phyloP scores from a whole-genome alignment of 768 basidiomycete genomes.

The Pleurotus citrinopileatus region DNA sequence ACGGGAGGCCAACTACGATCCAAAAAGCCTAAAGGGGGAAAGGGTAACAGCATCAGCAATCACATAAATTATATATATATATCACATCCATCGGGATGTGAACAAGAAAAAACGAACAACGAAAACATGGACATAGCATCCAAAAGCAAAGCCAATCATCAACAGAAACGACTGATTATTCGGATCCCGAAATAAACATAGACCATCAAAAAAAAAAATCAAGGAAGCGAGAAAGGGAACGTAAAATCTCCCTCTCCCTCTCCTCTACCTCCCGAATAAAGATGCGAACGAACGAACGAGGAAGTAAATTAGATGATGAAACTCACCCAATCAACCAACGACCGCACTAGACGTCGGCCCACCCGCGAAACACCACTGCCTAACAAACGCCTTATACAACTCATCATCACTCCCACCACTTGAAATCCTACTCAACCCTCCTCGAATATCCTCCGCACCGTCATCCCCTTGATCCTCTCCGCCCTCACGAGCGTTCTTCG shows the following conservation, averaged over 20 bases:
- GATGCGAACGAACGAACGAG: too few species aligned
- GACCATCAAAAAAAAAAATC: too few species aligned
- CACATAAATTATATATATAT: too few species aligned
- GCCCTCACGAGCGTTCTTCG: not conserved
- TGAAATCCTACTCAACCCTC: constrained; percentile 6
- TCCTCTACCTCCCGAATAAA: not conserved
- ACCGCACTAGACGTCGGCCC: constrained; percentile 20
- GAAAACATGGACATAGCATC: too few species aligned
- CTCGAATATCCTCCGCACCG: not conserved
- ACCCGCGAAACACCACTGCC: constrained; percentile 69
- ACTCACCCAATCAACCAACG: constrained; percentile 1
- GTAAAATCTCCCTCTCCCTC: not conserved
- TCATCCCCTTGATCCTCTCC: not conserved
- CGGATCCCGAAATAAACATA: not conserved
- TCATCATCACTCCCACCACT: constrained; percentile 19
- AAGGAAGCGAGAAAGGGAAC: too few species aligned
- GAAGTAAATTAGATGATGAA: not conserved
- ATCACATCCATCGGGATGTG: too few species aligned
- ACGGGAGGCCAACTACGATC: too few species aligned
- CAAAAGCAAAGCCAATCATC: not conserved
- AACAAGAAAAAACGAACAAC: too few species aligned
- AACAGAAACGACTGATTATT: not conserved
- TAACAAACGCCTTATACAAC: constrained; percentile 58
- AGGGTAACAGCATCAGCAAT: too few species aligned
- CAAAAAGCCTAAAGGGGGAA: too few species aligned